Percentiles rank a stretch among this genome's conserved stretches.
Conservation (phyloP, 2,329 filamentous ascomycete genomes). For the Penicillium frequentans region DNA sequence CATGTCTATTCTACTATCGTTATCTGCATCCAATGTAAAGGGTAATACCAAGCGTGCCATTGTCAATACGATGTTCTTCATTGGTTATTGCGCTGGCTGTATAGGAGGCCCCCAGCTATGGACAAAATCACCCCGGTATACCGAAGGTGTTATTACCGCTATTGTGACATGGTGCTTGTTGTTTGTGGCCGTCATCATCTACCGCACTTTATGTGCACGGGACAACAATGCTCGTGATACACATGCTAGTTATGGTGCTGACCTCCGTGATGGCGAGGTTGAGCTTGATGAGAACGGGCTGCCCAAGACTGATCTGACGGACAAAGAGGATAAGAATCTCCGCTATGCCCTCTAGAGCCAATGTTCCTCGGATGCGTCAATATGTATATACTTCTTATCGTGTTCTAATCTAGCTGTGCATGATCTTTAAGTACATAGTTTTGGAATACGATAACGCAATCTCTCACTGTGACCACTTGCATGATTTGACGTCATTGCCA, state of each 20-base stretch:
- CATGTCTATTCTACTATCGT: slow-evolving; percentile 45
- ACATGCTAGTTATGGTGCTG: background rate
- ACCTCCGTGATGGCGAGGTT: background rate
- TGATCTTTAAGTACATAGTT: background rate
- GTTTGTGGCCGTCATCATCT: slow-evolving; percentile 12
- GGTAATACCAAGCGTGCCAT: slow-evolving; percentile 54
- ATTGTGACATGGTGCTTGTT: slow-evolving; percentile 29
- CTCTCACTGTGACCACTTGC: background rate
- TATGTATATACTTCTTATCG: background rate
- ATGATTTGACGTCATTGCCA: background rate
- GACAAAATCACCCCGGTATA: slow-evolving; percentile 45
- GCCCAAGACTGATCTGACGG: slow-evolving; percentile 12
- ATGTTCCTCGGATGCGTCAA: background rate
- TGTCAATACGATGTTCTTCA: slow-evolving; percentile 52
- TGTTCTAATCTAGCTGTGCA: background rate
- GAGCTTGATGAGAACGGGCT: slow-evolving; percentile 14
- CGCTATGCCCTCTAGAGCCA: slow-evolving; percentile 7
- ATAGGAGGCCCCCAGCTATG: slow-evolving; percentile 53
- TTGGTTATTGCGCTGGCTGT: slow-evolving; percentile 51
- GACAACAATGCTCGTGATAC: slow-evolving; percentile 18
- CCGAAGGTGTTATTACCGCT: slow-evolving; percentile 47
- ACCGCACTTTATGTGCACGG: slow-evolving; percentile 11
- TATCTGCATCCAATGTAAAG: slow-evolving; percentile 52
- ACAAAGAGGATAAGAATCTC: slow-evolving; percentile 13
- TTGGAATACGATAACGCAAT: background rate